These are phyloP conservation scores for Cladophialophora carrionii DNA, from an alignment of 2,329 filamentous ascomycete species.

Conservation along the genomic window DNA sequence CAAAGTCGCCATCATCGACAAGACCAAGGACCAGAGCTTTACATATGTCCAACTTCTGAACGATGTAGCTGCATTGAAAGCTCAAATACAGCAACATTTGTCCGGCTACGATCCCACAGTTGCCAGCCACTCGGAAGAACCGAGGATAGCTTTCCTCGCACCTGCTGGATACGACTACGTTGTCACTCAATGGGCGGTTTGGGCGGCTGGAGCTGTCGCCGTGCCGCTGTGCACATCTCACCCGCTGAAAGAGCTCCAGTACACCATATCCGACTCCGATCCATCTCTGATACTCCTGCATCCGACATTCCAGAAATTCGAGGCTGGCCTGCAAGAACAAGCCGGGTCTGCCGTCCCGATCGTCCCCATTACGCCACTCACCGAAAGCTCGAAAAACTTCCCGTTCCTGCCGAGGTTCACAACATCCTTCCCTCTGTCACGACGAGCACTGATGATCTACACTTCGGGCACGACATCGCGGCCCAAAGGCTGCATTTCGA, in stretches of 20 bases:
- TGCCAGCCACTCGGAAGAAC: constrained; percentile 41
- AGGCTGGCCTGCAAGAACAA: constrained; percentile 41
- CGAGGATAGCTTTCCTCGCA: constrained; percentile 76
- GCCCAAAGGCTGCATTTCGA: constrained; percentile 46
- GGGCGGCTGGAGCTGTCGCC: constrained; percentile 50
- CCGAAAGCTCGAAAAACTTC: constrained; percentile 36
- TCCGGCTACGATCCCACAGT: constrained; percentile 1
- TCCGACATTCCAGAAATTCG: constrained; percentile 45
- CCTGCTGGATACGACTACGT: constrained; percentile 99
- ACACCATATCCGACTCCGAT: constrained; percentile 49
- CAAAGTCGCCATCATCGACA: constrained; percentile 48
- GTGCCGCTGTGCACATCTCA: constrained; percentile 51
- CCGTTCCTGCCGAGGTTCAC: constrained; percentile 46
- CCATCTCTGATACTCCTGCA: constrained; percentile 50
- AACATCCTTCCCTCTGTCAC: constrained; percentile 48
- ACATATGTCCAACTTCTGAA: constrained; percentile 48
- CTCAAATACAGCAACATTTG: constrained; percentile 44
- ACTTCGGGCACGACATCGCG: constrained; percentile 39
- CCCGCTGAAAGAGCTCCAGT: constrained; percentile 48
- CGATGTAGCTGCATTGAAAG: constrained; percentile 45
- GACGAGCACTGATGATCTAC: constrained; percentile 37
- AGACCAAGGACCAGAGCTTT: constrained; percentile 46
- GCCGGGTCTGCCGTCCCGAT: constrained; percentile 40
- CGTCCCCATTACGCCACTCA: constrained; percentile 41
- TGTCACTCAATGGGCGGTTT: constrained; percentile 63